Evolutionary conservation across 1,284 basidiomycete species (phyloP), one percentile per base, ranked within the genome.

Genomic region (Ceratobasidium sp.): DNA sequence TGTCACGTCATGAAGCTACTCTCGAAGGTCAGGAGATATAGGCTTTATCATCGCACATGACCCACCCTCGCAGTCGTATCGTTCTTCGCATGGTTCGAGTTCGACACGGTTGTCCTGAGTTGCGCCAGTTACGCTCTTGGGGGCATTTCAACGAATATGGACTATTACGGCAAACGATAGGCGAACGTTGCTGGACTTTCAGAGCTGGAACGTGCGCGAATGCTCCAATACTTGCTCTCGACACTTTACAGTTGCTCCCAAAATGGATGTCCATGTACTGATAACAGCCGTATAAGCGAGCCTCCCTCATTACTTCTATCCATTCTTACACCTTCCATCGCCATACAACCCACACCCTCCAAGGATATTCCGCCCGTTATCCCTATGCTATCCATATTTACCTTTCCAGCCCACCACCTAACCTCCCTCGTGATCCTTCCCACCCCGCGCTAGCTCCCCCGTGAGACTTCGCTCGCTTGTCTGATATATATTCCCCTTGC

Each of bases 1-100:
- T 15, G 28, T 56, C n/a, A 55, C 69, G 40, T 71, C 40, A 58
- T 46, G n/a, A 23, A 66, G n/a, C 13, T 46, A n/a, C 63, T 4
- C 20, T 33, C 33, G 33, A 33, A 33, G 33, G 33, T 33, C 33
- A 33, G 33, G 33, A 33, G 51, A 7, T 6, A 53, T 53, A 53
- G 51, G 18, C 60, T 63, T 63, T 63, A 63, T 67, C 42, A 44
- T 42, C 39, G 33, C 69, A 60, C 69, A 72, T 72, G 69, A 72
- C 56, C 69, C 33, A 33, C 33, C 33, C 33, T 33, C 33, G 33
- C 33, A 33, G 33, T 33, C 33, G 33, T 33, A 33, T 33, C 33
- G 33, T 33, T 33, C 33, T 33, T 72, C 20, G 13, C n/a, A 49
- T 53, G n/a, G 46, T 18, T n/a, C 33, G 28, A 3, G 26, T 68